Conservation (phyloP, 2,329 filamentous ascomycete species). For the Onygenales sp. region DNA sequence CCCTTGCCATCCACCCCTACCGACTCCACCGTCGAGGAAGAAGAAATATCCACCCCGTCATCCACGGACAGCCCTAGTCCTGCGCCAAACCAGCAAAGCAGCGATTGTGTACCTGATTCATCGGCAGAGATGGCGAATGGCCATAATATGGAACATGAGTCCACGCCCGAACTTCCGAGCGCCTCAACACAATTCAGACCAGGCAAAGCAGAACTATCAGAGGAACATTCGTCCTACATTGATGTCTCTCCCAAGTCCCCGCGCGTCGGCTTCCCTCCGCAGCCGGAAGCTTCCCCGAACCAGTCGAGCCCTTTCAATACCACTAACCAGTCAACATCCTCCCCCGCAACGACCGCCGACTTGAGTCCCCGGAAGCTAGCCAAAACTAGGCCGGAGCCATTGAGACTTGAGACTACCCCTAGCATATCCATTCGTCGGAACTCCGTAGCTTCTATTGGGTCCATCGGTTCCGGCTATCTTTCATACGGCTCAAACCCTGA, state of each 20-base stretch:
- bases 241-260: neutral
- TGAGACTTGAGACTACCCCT: conserved; percentile 14
- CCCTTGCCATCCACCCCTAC: neutral
- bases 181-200: neutral
- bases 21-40: neutral
- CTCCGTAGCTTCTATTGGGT: conserved; percentile 12
- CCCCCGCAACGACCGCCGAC: neutral
- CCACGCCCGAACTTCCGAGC: neutral
- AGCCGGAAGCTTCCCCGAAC: neutral
- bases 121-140: neutral
- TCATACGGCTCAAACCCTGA: conserved; percentile 16
- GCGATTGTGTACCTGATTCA: neutral
- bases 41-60: neutral
- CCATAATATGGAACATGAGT: neutral
- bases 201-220: neutral
- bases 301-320: neutral
- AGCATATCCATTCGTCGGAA: conserved; percentile 9
- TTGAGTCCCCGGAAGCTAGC: conserved; percentile 25
- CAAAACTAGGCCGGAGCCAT: conserved; percentile 15
- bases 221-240: neutral
- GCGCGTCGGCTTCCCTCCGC: neutral
- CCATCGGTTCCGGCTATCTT: conserved; percentile 15
- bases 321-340: neutral
- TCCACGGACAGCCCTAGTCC: neutral
- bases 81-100: neutral